These are phyloP conservation scores for Hemisphaericaspora xylanilytica DNA, from an alignment of 1,139 yeast species.

Conservation along the genomic window DNA sequence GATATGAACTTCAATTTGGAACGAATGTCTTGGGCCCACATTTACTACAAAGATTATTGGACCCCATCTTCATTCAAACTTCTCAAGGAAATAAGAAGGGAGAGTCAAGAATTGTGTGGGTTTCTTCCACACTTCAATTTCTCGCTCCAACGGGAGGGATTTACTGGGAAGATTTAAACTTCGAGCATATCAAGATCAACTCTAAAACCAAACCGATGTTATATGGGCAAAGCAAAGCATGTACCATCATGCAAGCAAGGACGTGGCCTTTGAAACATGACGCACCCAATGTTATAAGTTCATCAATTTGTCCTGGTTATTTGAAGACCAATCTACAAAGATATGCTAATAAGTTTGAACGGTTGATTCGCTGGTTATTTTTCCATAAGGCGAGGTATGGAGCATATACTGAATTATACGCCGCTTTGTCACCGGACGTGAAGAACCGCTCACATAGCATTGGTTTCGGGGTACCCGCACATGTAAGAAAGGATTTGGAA, in stretches of 20 bases:
- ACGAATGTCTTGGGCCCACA: slow-evolving; percentile 51
- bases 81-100: slow-evolving; percentile 18
- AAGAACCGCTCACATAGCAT: slow-evolving; percentile 18
- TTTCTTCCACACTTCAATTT: slow-evolving; percentile 41
- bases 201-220: slow-evolving; percentile 2
- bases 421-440: slow-evolving; percentile 21
- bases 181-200: slow-evolving; percentile 10
- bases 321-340: slow-evolving; percentile 42
- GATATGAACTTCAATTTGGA: slow-evolving; percentile 28
- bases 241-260: slow-evolving; percentile 40
- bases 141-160: slow-evolving; percentile 39
- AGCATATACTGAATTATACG: slow-evolving; percentile 24
- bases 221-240: slow-evolving; percentile 52
- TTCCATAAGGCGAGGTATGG: slow-evolving; percentile 15
- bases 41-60: slow-evolving; percentile 43
- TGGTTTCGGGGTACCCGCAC: slow-evolving; percentile 24
- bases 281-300: slow-evolving; percentile 34
- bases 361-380: slow-evolving; percentile 3
- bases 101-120: slow-evolving; percentile 45
- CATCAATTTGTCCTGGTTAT: slow-evolving; percentile 48
- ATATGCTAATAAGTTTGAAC: slow-evolving; percentile 15
- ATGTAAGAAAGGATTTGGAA: slow-evolving; percentile 14
- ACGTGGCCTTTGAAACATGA: slow-evolving; percentile 39
- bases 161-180: slow-evolving; percentile 35
- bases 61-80: slow-evolving; percentile 38